Percentiles rank a stretch among this genome's conserved stretches.
These are phyloP conservation scores for Debaryomyces maramus DNA, from an alignment of 805 yeast species.

Conservation along the genomic window DNA sequence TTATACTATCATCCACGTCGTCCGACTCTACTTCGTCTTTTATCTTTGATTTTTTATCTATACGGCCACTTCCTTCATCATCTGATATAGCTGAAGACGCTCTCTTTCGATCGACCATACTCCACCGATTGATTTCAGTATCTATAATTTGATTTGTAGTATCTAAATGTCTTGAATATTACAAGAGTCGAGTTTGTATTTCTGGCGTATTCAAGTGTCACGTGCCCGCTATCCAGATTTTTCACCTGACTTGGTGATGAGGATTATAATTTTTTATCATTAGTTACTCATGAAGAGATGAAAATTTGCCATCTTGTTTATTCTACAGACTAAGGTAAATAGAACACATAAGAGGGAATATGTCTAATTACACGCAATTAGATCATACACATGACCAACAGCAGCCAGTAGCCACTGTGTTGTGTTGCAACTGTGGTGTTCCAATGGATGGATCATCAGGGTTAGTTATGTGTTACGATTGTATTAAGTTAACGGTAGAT, in stretches of 20 bases:
- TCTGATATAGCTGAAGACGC: slow-evolving; percentile 23
- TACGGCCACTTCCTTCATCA: slow-evolving; percentile 25
- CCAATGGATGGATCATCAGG: slow-evolving; percentile 97
- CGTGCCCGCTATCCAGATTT: not conserved
- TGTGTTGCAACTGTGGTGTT: slow-evolving; percentile 97
- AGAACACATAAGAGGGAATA: slow-evolving; percentile 11
- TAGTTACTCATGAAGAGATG: not conserved
- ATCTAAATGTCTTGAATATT: too few relatives aligned
- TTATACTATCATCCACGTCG: slow-evolving; percentile 27
- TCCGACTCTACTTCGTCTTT: slow-evolving; percentile 17
- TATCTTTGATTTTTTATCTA: slow-evolving; percentile 18
- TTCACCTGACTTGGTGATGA: not conserved
- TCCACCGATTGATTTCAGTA: not conserved
- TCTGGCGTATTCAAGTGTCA: too few relatives aligned
- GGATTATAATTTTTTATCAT: not conserved
- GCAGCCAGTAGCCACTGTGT: slow-evolving; percentile 68
- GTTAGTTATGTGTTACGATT: slow-evolving; percentile 94
- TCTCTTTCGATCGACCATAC: slow-evolving; percentile 38
- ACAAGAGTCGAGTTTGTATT: too few relatives aligned
- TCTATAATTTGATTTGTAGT: too few relatives aligned
- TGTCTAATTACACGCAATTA: slow-evolving; percentile 52
- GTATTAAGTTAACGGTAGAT: slow-evolving; percentile 90
- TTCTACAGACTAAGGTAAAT: not conserved
- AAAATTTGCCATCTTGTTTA: not conserved
- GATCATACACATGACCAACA: slow-evolving; percentile 29